Percentiles rank a stretch among this genome's conserved stretches.
Conservation (phyloP, 1,139 yeast genomes). For the Pneumocystis oryctolagi region DNA sequence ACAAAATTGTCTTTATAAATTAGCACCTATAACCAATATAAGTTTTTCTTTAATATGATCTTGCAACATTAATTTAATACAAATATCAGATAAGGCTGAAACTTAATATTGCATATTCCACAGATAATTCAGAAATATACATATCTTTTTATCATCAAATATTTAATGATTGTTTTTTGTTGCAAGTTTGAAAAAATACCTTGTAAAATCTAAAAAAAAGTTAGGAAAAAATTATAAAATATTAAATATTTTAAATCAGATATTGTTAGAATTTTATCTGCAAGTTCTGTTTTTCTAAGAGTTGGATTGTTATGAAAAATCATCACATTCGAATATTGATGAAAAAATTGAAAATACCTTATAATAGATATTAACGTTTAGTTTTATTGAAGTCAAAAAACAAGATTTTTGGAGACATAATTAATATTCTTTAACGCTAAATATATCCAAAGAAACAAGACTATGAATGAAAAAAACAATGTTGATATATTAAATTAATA, state of each 20-base stretch:
- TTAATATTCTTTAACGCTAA: too few relatives aligned
- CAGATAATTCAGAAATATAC: background rate
- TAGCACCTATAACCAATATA: background rate
- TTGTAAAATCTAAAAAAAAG: background rate
- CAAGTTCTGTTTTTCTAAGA: background rate
- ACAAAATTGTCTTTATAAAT: background rate
- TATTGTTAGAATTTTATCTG: background rate
- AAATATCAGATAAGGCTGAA: background rate
- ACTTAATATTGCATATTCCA: background rate
- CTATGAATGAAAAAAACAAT: too few relatives aligned
- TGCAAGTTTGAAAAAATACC: background rate
- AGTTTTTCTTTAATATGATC: background rate
- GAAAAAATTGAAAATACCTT: background rate
- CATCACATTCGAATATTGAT: background rate
- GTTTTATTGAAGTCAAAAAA: background rate
- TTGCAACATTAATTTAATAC: background rate
- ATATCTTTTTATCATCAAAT: background rate
- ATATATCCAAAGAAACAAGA: too few relatives aligned
- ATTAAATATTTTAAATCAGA: background rate
- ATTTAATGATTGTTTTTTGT: background rate
- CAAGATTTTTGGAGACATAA: background rate
- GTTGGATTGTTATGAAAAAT: background rate
- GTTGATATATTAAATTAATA: too few relatives aligned
- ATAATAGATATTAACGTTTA: background rate
- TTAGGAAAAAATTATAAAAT: background rate